These are phyloP conservation scores for Myxozyma sirexii DNA, from an alignment of 805 yeast species.

Conservation along the genomic window DNA sequence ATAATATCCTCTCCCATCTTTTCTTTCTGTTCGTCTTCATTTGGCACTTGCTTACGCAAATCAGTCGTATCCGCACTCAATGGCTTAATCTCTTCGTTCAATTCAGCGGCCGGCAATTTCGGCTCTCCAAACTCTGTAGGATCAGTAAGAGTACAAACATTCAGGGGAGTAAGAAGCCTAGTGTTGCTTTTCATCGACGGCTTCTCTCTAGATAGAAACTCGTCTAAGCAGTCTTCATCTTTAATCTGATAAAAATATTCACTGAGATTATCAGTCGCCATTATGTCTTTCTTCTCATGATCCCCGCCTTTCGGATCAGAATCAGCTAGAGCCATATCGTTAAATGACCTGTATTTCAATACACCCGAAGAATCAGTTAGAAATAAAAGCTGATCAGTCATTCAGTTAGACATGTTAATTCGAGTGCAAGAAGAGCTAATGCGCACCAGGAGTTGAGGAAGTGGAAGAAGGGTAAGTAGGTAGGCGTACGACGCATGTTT, in stretches of 20 bases:
- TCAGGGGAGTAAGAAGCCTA: neutral
- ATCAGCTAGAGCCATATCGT: neutral
- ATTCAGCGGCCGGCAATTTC: too few relatives aligned
- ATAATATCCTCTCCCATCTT: too few relatives aligned
- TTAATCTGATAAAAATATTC: neutral
- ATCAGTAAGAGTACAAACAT: neutral
- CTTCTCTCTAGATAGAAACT: neutral
- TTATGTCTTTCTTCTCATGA: neutral
- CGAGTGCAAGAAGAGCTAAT: too few relatives aligned
- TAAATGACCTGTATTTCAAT: neutral
- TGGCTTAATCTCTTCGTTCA: too few relatives aligned
- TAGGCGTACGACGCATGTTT: too few relatives aligned
- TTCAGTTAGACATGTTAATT: too few relatives aligned
- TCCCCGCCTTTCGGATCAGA: constrained; percentile 5
- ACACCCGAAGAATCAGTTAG: neutral
- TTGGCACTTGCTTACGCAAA: too few relatives aligned
- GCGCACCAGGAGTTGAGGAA: too few relatives aligned
- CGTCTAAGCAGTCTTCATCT: neutral
- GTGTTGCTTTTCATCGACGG: neutral
- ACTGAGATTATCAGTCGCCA: neutral
- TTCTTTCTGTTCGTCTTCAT: too few relatives aligned
- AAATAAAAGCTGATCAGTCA: neutral
- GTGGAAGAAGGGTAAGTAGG: too few relatives aligned
- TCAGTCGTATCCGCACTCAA: too few relatives aligned
- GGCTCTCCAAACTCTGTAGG: neutral